phyloP scores from a whole-genome alignment of 2,329 filamentous ascomycete species.

The Fusarium sp. region DNA sequence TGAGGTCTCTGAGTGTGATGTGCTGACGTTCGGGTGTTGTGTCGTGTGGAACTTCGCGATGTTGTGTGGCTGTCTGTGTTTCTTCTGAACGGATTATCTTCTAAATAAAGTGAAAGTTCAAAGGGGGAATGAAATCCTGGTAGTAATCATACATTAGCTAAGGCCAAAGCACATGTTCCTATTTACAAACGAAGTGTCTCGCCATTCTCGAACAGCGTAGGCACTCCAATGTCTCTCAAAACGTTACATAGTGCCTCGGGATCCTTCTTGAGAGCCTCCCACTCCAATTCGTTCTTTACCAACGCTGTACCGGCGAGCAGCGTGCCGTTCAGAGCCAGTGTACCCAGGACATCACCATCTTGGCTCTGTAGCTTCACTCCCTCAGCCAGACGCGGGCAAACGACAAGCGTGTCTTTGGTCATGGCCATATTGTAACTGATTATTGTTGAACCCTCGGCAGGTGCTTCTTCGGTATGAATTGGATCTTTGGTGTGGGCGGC shows the following conservation, averaged over 20 bases:
- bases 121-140: too few species aligned
- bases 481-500: constrained; percentile 18
- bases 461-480: constrained; percentile 37
- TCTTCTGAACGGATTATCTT: too few species aligned
- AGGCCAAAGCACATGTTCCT: too few species aligned
- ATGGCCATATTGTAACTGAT: constrained; percentile 76
- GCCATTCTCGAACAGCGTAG: constrained; percentile 23
- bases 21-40: too few species aligned
- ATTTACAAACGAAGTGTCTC: constrained; percentile 15
- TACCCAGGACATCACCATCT: constrained; percentile 56
- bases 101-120: too few species aligned
- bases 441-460: constrained; percentile 57
- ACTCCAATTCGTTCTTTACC: constrained; percentile 71
- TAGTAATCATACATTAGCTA: too few species aligned
- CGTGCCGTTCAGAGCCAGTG: constrained; percentile 70
- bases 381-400: constrained; percentile 68
- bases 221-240: constrained; percentile 51
- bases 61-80: too few species aligned
- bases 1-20: too few species aligned
- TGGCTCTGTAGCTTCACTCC: constrained; percentile 55
- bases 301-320: constrained; percentile 74
- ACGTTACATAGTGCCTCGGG: constrained; percentile 40
- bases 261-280: constrained; percentile 64
- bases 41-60: too few species aligned
- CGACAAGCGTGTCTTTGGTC: constrained; percentile 65